Conservation (phyloP, 1,139 yeast genomes). For the Ogataea hybrid region DNA sequence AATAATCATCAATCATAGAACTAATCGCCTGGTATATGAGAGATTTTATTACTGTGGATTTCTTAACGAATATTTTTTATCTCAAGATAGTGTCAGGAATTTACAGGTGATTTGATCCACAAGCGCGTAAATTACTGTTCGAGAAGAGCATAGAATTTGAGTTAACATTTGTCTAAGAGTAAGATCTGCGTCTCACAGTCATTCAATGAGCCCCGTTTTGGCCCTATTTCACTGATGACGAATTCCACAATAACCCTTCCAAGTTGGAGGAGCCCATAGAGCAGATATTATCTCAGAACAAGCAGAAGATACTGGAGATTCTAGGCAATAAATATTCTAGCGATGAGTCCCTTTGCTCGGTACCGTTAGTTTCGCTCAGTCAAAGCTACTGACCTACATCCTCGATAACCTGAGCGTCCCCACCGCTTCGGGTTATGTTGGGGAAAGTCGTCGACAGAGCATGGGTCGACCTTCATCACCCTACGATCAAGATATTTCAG, state of each 20-base stretch:
- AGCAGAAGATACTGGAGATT: constrained; percentile 24
- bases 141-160: not conserved
- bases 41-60: not conserved
- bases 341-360: constrained; percentile 48
- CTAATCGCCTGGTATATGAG: not conserved
- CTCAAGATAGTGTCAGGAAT: constrained; percentile 3
- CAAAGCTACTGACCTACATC: constrained; percentile 42
- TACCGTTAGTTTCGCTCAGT: constrained; percentile 41
- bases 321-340: constrained; percentile 24
- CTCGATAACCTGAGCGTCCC: constrained; percentile 32
- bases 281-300: constrained; percentile 19
- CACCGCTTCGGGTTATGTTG: constrained; percentile 14
- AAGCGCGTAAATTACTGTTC: not conserved
- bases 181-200: no score
- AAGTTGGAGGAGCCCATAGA: constrained; percentile 18
- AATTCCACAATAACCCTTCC: constrained; percentile 7
- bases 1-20: constrained; percentile 17
- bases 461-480: constrained; percentile 66
- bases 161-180: not conserved
- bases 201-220: constrained; percentile 1
- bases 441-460: constrained; percentile 41
- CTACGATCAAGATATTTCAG: constrained; percentile 56
- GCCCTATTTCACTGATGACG: constrained; percentile 1
- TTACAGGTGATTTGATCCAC: not conserved
- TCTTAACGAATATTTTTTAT: constrained; percentile 1